A percentile compares a stretch with the other conserved stretches of the same genome.
Conservation (phyloP, 2,329 filamentous ascomycete species). For the Calonectria leucothoes region DNA sequence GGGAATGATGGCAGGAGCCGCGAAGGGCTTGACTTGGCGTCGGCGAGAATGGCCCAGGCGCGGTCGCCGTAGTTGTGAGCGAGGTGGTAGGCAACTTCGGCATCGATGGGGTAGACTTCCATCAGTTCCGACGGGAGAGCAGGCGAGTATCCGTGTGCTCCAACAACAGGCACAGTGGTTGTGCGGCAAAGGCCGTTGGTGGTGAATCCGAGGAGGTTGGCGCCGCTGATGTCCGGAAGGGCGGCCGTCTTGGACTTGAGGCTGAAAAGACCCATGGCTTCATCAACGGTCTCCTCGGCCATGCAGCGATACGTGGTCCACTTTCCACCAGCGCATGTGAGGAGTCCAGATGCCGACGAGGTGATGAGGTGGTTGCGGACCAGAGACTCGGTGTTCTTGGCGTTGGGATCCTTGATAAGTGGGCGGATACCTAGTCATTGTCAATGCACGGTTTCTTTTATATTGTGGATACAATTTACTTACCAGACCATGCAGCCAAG, state of each 20-base stretch:
- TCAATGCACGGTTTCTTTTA: conserved; percentile 26
- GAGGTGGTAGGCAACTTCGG: conserved; percentile 55
- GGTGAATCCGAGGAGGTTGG: conserved; percentile 56
- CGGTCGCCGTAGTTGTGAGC: conserved; percentile 62
- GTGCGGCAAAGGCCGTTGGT: conserved; percentile 82
- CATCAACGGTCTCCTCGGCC: conserved; percentile 87
- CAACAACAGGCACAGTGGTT: conserved; percentile 77
- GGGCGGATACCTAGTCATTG: conserved; percentile 70
- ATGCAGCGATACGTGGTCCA: conserved; percentile 93
- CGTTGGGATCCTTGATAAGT: conserved; percentile 83
- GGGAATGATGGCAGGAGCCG: conserved; percentile 75
- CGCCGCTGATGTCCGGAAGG: conserved; percentile 75
- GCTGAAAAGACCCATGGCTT: conserved; percentile 75
- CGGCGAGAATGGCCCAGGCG: conserved; percentile 76
- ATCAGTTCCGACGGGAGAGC: conserved; percentile 48
- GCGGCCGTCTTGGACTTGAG: conserved; percentile 64
- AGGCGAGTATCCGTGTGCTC: conserved; percentile 76
- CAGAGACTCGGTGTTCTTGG: conserved; percentile 84
- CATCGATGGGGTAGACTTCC: conserved; percentile 51
- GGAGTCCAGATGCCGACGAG: conserved; percentile 77
- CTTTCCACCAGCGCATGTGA: conserved; percentile 87
- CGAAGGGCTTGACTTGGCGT: conserved; percentile 63
- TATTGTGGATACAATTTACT: conserved; percentile 25
- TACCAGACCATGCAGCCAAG: conserved; percentile 84
- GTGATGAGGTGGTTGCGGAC: conserved; percentile 86